These are phyloP conservation scores for Cutaneotrichosporon sp. DNA, from an alignment of 1,284 basidiomycete species.

Conservation along the genomic window DNA sequence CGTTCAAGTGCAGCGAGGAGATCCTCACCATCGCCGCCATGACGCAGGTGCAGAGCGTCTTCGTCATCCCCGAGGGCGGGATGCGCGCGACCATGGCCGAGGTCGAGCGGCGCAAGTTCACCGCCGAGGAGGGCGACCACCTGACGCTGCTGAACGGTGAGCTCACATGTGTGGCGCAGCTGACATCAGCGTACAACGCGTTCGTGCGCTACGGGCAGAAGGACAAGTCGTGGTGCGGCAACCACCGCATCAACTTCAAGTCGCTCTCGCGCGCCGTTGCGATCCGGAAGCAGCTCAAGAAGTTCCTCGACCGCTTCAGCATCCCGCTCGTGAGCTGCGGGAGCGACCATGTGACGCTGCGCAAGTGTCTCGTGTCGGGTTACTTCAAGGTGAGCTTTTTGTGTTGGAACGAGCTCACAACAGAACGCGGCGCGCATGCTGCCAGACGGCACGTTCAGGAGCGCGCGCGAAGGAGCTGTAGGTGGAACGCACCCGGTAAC, in stretches of 20 bases:
- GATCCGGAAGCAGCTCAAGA: constrained; percentile 87
- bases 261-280: constrained; percentile 88
- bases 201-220: constrained; percentile 80
- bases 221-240: constrained; percentile 81
- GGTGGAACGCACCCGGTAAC: constrained; percentile 38
- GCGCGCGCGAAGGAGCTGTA: constrained; percentile 77
- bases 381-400: constrained; percentile 67
- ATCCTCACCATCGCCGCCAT: constrained; percentile 94
- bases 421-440: constrained; percentile 82
- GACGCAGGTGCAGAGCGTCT: constrained; percentile 86
- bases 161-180: constrained; percentile 28
- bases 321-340: constrained; percentile 77
- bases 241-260: constrained; percentile 88
- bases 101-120: constrained; percentile 89
- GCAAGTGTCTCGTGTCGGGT: constrained; percentile 83
- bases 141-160: constrained; percentile 85
- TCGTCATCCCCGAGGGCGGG: constrained; percentile 76
- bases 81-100: constrained; percentile 80
- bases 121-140: constrained; percentile 96
- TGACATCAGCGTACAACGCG: constrained; percentile 76
- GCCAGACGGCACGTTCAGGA: constrained; percentile 84
- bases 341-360: constrained; percentile 73
- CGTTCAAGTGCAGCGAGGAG: constrained; percentile 85
- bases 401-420: constrained; percentile 17
- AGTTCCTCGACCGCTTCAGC: constrained; percentile 85